A percentile compares a stretch with the other conserved stretches of the same genome.
phyloP scores from a whole-genome alignment of 2,329 filamentous ascomycete genomes.

The Neofusicoccum kwambonambiense region DNA sequence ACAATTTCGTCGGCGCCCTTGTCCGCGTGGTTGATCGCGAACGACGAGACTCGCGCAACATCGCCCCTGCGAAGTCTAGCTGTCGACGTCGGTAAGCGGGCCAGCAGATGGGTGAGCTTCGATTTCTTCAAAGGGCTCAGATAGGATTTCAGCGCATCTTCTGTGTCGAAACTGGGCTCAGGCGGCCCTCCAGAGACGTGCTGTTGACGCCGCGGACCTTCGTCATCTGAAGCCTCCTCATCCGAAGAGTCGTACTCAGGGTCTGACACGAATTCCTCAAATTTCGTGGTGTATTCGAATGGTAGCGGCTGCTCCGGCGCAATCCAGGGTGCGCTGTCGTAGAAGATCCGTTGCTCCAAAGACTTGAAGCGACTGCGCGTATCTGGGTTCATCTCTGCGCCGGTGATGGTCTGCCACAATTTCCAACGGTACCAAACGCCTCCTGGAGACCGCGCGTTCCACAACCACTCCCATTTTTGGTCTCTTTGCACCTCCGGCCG shows the following conservation, averaged over 20 bases:
- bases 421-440: constrained; percentile 93
- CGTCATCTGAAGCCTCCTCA: constrained; percentile 69
- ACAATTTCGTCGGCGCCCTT: constrained; percentile 87
- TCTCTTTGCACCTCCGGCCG: constrained; percentile 78
- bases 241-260: constrained; percentile 84
- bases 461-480: constrained; percentile 92
- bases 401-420: constrained; percentile 81
- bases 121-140: constrained; percentile 81
- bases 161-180: constrained; percentile 23
- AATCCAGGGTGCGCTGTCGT: constrained; percentile 75
- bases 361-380: constrained; percentile 34
- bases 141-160: constrained; percentile 58
- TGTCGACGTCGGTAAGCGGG: constrained; percentile 73
- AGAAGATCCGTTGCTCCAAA: constrained; percentile 52
- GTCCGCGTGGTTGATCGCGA: constrained; percentile 84
- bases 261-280: constrained; percentile 80
- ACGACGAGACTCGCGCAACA: constrained; percentile 79
- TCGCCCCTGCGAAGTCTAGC: constrained; percentile 78
- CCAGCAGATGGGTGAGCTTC: constrained; percentile 79
- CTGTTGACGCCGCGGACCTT: constrained; percentile 44
- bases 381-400: constrained; percentile 36
- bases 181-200: constrained; percentile 43
- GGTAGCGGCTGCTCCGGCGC: constrained; percentile 69
- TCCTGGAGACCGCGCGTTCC: constrained; percentile 75
- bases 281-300: constrained; percentile 74